These are phyloP conservation scores for Ceratocystis cubensis DNA, from an alignment of 2,329 filamentous ascomycete genomes.

Conservation along the genomic window DNA sequence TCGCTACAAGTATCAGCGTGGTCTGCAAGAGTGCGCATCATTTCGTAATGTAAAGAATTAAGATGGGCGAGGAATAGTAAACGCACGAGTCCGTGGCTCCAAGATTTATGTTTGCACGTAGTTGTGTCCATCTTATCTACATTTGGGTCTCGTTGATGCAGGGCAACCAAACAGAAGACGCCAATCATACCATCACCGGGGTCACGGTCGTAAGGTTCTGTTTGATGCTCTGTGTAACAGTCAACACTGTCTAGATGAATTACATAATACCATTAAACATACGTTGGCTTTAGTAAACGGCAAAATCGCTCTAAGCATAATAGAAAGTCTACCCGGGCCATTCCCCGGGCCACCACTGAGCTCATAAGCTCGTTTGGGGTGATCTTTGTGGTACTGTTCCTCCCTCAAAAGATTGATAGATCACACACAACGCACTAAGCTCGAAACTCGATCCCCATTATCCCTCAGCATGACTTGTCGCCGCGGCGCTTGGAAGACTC, in stretches of 20 bases:
- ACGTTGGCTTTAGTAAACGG: not conserved
- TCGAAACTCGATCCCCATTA: not conserved
- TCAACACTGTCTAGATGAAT: not conserved
- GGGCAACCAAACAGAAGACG: not conserved
- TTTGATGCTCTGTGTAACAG: not conserved
- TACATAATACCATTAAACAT: not conserved
- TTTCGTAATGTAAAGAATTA: not conserved
- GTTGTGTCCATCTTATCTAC: not conserved
- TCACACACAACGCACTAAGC: not conserved
- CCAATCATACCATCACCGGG: not conserved
- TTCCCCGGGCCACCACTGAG: not conserved
- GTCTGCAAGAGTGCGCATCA: not conserved
- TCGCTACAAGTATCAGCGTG: not conserved
- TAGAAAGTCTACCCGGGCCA: not conserved
- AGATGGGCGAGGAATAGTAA: not conserved
- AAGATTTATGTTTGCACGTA: not conserved
- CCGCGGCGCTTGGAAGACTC: not conserved
- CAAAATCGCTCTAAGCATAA: not conserved
- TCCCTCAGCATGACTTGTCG: not conserved
- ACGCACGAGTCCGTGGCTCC: not conserved
- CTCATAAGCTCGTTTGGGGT: not conserved
- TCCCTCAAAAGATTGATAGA: not conserved
- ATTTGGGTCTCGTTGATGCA: not conserved
- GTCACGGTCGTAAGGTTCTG: not conserved
- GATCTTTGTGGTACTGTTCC: not conserved